Evolutionary conservation across 1,284 basidiomycete genomes (phyloP).

Genomic region (Stygiomarasmius scandens): DNA sequence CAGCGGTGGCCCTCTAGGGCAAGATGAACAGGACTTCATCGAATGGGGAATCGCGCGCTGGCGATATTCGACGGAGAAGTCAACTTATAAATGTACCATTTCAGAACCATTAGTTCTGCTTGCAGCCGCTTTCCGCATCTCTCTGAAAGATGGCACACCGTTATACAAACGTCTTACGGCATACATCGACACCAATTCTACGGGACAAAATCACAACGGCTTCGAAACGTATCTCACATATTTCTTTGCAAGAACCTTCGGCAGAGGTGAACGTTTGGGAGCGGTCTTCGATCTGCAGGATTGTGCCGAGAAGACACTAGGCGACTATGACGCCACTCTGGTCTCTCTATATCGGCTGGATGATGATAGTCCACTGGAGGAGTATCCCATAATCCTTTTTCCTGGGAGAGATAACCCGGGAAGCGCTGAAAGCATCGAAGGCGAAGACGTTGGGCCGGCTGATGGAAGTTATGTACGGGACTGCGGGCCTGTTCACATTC

Average conservation of each 20-base stretch:
- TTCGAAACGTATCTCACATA: constrained; percentile 6
- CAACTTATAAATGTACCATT: not conserved
- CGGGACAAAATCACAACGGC: not conserved
- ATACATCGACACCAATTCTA: not conserved
- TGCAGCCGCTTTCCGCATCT: not conserved
- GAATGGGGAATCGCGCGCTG: not conserved
- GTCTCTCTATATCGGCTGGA: not conserved
- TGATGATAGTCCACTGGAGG: too few species aligned
- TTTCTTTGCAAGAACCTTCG: not conserved
- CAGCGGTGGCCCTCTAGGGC: too few species aligned
- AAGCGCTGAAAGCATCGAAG: too few species aligned
- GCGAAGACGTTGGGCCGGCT: too few species aligned
- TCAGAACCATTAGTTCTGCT: constrained; percentile 9
- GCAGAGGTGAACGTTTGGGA: not conserved
- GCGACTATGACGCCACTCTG: not conserved
- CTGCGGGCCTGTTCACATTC: too few species aligned
- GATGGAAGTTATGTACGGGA: too few species aligned
- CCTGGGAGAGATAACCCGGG: too few species aligned
- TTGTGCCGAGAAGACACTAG: not conserved
- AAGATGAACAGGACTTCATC: not conserved
- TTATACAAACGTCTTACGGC: not conserved
- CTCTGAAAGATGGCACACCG: not conserved
- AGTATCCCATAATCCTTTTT: too few species aligned
- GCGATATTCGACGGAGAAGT: too few species aligned
- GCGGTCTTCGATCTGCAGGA: not conserved